These are phyloP conservation scores for Pharnaceum exiguum DNA, from an alignment of 148 eudicot genomes.

Conservation along the genomic window DNA sequence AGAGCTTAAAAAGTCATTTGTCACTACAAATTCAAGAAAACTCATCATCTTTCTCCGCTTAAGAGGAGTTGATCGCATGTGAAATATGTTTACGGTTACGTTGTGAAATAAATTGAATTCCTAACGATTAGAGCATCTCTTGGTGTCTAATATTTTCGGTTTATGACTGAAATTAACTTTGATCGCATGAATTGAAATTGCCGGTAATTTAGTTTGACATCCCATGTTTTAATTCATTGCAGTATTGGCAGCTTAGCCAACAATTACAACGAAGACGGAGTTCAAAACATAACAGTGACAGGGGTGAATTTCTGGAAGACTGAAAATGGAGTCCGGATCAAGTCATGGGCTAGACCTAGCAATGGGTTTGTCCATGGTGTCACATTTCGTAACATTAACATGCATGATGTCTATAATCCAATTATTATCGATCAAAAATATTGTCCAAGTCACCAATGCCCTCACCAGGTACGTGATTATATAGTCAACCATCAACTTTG, in stretches of 20 bases:
- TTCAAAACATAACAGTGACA: constrained; percentile 41
- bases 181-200: too few relatives aligned
- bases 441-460: constrained; percentile 39
- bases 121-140: too few relatives aligned
- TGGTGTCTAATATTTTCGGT: too few relatives aligned
- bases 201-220: background rate
- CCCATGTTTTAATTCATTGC: background rate
- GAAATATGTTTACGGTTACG: too few relatives aligned
- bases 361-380: constrained; percentile 31
- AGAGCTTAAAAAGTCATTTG: too few relatives aligned
- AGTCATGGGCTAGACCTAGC: constrained; percentile 43
- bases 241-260: constrained; percentile 62
- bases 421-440: constrained; percentile 51
- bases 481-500: background rate
- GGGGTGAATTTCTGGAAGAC: constrained; percentile 32
- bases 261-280: constrained; percentile 36
- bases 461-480: constrained; percentile 30
- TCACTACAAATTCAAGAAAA: too few relatives aligned
- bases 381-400: constrained; percentile 31
- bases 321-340: constrained; percentile 46
- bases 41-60: too few relatives aligned
- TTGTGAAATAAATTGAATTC: too few relatives aligned
- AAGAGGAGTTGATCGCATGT: too few relatives aligned
- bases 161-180: too few relatives aligned
- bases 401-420: constrained; percentile 48